Conservation (phyloP, 179 eudicot species). For the Patellifolia procumbens region DNA sequence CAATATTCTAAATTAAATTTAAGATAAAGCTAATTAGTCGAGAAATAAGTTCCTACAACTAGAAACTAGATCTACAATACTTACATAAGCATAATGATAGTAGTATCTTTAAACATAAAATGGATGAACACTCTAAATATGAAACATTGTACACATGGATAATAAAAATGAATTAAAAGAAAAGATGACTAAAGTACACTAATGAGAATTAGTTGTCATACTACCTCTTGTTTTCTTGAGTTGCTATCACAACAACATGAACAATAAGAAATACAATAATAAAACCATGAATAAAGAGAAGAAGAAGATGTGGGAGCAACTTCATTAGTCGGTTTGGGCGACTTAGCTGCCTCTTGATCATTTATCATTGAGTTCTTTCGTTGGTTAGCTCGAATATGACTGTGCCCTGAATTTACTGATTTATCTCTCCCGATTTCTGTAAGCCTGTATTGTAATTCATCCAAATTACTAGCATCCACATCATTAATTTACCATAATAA, state of each 20-base stretch:
- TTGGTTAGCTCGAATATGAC: constrained; percentile 20
- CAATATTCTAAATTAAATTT: too few relatives aligned
- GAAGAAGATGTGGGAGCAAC: constrained; percentile 24
- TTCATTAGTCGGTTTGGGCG: constrained; percentile 18
- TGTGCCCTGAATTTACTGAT: constrained; percentile 37
- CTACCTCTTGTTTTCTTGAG: background rate
- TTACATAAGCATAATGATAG: constrained; percentile 27
- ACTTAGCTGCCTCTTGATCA: constrained; percentile 30
- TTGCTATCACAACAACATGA: constrained; percentile 26
- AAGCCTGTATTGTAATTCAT: constrained; percentile 38
- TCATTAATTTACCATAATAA: background rate
- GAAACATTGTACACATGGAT: too few relatives aligned
- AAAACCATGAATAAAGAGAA: constrained; percentile 44
- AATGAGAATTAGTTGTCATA: background rate
- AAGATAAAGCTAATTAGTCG: too few relatives aligned
- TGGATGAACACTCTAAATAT: background rate
- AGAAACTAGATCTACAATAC: too few relatives aligned
- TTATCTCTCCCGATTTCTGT: constrained; percentile 33
- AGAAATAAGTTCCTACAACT: background rate
- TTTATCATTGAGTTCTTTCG: constrained; percentile 8
- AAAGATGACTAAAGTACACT: background rate
- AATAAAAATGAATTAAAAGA: background rate
- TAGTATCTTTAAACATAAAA: too few relatives aligned
- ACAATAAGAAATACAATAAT: constrained; percentile 50
- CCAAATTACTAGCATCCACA: background rate